Conservation (phyloP, 345 rosid species). For the Populus davidiana region DNA sequence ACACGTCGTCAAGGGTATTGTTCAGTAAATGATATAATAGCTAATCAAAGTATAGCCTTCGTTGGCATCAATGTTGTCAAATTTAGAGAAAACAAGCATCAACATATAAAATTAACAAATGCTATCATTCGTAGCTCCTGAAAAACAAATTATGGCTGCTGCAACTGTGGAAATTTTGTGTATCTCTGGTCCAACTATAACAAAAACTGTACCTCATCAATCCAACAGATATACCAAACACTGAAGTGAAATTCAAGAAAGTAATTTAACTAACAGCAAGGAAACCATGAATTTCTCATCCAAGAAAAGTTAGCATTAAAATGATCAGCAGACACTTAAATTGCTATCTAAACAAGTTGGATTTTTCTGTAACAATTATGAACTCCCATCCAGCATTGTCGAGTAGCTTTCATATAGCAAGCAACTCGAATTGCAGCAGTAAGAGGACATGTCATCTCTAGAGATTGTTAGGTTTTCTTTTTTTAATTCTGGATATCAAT, state of each 20-base stretch:
- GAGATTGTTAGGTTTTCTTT: not conserved
- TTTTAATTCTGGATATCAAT: too few relatives aligned
- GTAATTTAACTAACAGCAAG: not conserved
- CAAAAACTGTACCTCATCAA: not conserved
- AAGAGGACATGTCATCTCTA: not conserved
- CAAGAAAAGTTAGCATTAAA: not conserved
- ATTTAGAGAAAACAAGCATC: not conserved
- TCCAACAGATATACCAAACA: not conserved
- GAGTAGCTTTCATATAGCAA: not conserved
- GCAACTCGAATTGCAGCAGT: not conserved
- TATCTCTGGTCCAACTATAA: not conserved
- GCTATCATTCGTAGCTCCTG: too few relatives aligned
- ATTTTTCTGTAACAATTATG: not conserved
- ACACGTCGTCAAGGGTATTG: not conserved
- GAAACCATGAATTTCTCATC: not conserved
- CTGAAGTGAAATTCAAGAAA: not conserved
- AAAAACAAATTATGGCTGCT: not conserved
- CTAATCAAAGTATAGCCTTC: conserved; percentile 3
- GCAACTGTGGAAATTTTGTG: not conserved
- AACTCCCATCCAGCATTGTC: not conserved
- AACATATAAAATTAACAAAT: not conserved
- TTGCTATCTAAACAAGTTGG: not conserved
- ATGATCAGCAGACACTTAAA: not conserved
- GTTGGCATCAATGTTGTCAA: not conserved
- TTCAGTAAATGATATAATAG: conserved; percentile 10